Evolutionary conservation across 1,284 basidiomycete species (phyloP), one percentile per base, ranked within the genome.

Genomic region (Flammula alnicola): DNA sequence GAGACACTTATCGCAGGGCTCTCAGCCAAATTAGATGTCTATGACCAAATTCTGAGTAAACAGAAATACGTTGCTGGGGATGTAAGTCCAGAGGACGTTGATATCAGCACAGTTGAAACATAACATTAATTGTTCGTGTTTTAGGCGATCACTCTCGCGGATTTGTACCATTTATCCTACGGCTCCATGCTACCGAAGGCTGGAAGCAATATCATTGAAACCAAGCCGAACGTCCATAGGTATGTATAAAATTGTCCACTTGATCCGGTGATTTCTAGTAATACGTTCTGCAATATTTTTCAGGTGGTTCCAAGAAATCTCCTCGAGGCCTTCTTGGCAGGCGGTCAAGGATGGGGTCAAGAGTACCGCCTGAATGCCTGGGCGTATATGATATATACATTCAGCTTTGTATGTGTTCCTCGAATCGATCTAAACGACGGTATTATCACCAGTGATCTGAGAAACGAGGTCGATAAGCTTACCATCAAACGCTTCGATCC

Each of bases 1-100:
- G 60, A 74, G 14, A 57, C 62, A 10, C 61, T 65, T 12, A 63
- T 74, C 38, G 56, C 45, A 0, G 58, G 49, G 7, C 67, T 83
- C n/a, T 59, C 65, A 3, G 29, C 32, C 14, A 76, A 69, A 47
- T 66, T 84, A 5, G 66, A 76, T 11, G 79, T 63, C 5, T 83
- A 83, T 55, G 80, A 84, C 47, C 55, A 52, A 14, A 76, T 84
- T 48, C 66, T 84, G 20, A 60, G 68, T 51, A 80, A 78, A 60
- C 72, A 77, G 37, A 75, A 74, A 56, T 83, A 77, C 56, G 54
- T 81, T 14, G 78, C 72, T 30, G 81, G 81, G 9, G 66, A 81
- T 56, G 75, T 78, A 44, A 47, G 74, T 59, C 1, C n/a, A n/a
- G n/a, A n/a, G n/a, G n/a, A n/a, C n/a, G n/a, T n/a, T n/a, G 33